Evolutionary conservation across 306 rosid genomes (phyloP), one percentile per base, ranked within the genome.

Genomic region (Aeschynomene evenia): DNA sequence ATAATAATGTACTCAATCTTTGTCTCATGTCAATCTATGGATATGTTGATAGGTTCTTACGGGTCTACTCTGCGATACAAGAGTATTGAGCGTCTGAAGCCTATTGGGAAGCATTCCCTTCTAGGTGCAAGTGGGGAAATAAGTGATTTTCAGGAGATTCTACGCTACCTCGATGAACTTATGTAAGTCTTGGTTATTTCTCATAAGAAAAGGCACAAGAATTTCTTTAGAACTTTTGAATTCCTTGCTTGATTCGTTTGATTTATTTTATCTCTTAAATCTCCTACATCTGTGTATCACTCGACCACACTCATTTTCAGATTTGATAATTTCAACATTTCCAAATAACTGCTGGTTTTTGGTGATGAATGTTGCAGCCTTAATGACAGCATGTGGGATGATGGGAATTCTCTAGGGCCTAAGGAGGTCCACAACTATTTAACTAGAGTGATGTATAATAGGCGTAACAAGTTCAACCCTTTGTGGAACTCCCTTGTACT

Each of bases 81-180:
- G 86, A 91, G 91, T 52, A 83, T 94, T 63, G 97, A 87, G 60
- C 85, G 99, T 42, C 56, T 94, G 77, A 94, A 88, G 85, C 84
- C 92, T 12, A 59, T 91, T 60, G 97, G 97, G 68, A 94, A 94
- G 26, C 97, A 91, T 82, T 85, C 96, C 70, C 88, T 94, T 54
- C 88, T 94, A 14, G 96, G 97, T 23, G 99, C 91, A 53, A 94
- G 92, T 39, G 99, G 99, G 66, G 97, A 94, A 84, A 80, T 94
- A 55, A 94, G 99, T 80, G 99, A 94, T 42, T 91, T 90, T 74
- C 99, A 91, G 84, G 94, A 91, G 87, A 76, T 91, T 39, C 50
- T 89, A 49, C 86, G 79, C 43, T 76, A 82, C 65, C 97, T 93
- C 21, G 97, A 90, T 39, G 97, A 93, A 43, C 97, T 93, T 45